These are phyloP conservation scores for Thuja plicata DNA, from an alignment of 83 land plant species.

Conservation along the genomic window DNA sequence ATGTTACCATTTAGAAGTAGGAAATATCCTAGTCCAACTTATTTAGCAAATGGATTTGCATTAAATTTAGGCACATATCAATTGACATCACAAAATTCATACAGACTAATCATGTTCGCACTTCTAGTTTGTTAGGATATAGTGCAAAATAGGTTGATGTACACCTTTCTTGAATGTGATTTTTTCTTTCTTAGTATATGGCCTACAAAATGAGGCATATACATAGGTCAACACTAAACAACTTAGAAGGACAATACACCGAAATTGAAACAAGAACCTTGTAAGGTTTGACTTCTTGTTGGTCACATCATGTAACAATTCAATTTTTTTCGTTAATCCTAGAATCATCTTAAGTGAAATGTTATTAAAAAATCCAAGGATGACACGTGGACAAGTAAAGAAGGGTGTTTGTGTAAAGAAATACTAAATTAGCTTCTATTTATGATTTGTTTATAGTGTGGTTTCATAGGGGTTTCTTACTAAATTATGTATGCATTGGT, in stretches of 20 bases:
- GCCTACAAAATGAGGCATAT: background rate
- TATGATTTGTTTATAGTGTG: background rate
- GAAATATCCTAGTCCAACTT: background rate
- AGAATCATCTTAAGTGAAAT: background rate
- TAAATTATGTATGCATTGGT: too few relatives aligned
- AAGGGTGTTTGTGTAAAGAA: background rate
- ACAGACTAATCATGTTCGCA: background rate
- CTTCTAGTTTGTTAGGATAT: background rate
- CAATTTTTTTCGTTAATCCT: too few relatives aligned
- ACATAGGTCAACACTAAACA: background rate
- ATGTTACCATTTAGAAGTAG: too few relatives aligned
- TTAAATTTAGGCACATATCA: background rate
- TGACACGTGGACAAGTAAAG: background rate
- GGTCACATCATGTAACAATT: background rate
- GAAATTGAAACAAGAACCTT: too few relatives aligned
- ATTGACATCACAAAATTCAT: too few relatives aligned
- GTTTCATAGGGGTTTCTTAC: too few relatives aligned
- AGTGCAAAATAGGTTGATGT: background rate
- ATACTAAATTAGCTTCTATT: background rate
- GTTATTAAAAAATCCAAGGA: background rate
- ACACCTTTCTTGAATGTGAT: background rate
- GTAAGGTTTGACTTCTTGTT: background rate
- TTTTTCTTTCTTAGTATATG: background rate
- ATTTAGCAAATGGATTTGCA: background rate
- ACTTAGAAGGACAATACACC: background rate